Evolutionary conservation across 345 rosid species (phyloP), one percentile per base, ranked within the genome.

Genomic region (Kandelia obovata): DNA sequence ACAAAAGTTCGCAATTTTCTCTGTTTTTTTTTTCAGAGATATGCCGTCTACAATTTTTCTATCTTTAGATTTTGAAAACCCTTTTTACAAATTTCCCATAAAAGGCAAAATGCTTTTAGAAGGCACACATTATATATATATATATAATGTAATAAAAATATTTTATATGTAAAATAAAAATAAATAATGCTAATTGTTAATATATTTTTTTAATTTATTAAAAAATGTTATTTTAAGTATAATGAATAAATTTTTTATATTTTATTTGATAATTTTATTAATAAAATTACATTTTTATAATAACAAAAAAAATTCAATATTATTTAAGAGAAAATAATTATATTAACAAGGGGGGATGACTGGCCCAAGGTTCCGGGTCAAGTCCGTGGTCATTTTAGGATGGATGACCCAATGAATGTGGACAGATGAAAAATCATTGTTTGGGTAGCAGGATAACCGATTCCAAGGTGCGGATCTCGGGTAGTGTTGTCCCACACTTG

Each of bases 321-420:
- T 28, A 28, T 28, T 28, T 3, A 31, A 31, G 0, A 31, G 5
- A 31, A 4, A 4, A 4, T 5, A 31, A 31, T 31, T 31, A 5
- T 31, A 31, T 31, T 31, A 4, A 59, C 59, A 57, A 66, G 30
- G 28, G 9, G 37, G 74, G 67, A 53, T 80, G 73, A 73, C 53
- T 70, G 30, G 46, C 70, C 25, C 73, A 69, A 67, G 70, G 62
- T 68, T 28, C 63, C 68, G 35, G 66, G 58, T 52, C 67, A 67
- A 66, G 56, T 64, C 73, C 1, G 49, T 19, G 30, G 53, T 51
- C 35, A 23, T 34, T 34, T 34, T 65, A 31, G 64, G 75, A 55
- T 64, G 67, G 61, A 53, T 39, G 17, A 2, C 15, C 51, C 61
- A 32, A 61, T 17, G 71, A 21, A 56, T 13, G 34, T 15, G 16